Evolutionary conservation across 73 alveolate species (phyloP).

Genomic region (Halteria grandinella): DNA sequence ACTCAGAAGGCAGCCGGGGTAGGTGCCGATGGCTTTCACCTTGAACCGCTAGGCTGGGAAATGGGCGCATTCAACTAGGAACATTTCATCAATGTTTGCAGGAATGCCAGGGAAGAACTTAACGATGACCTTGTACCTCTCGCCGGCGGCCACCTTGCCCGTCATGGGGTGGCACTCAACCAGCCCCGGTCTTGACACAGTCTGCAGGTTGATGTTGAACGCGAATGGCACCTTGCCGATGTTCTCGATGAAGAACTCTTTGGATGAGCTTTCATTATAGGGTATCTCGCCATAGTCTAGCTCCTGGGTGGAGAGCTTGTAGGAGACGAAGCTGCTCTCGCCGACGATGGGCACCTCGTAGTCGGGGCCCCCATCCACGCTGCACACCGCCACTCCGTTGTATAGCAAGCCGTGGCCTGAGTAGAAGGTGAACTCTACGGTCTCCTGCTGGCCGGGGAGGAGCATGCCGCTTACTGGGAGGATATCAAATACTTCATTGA

Average conservation of each 20-base stretch:
- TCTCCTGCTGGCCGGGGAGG: slow-evolving; percentile 97
- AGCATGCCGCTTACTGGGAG: slow-evolving; percentile 98
- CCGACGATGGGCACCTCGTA: slow-evolving; percentile 98
- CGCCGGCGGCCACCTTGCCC: slow-evolving; percentile 95
- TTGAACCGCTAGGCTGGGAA: slow-evolving; percentile 95
- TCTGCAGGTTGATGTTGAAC: slow-evolving; percentile 86
- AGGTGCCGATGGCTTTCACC: slow-evolving; percentile 95
- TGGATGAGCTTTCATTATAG: slow-evolving; percentile 91
- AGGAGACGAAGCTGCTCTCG: slow-evolving; percentile 93
- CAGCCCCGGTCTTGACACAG: slow-evolving; percentile 92
- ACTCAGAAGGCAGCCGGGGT: slow-evolving; percentile 92
- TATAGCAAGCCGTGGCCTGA: slow-evolving; percentile 95
- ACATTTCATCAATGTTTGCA: slow-evolving; percentile 93
- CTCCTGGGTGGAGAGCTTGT: slow-evolving; percentile 92
- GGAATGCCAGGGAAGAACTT: slow-evolving; percentile 98
- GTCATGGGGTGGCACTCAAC: slow-evolving; percentile 88
- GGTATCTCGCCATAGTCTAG: slow-evolving; percentile 98
- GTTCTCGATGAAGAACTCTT: slow-evolving; percentile 94
- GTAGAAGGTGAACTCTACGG: slow-evolving; percentile 92
- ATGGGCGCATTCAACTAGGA: slow-evolving; percentile 96
- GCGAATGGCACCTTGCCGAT: slow-evolving; percentile 98
- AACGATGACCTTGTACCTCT: slow-evolving; percentile 88
- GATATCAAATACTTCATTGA: slow-evolving; percentile 98
- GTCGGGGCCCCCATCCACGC: slow-evolving; percentile 99
- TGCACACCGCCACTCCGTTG: slow-evolving; percentile 97